These are phyloP conservation scores for Ogataea corticis DNA, from an alignment of 805 yeast genomes.

Conservation along the genomic window DNA sequence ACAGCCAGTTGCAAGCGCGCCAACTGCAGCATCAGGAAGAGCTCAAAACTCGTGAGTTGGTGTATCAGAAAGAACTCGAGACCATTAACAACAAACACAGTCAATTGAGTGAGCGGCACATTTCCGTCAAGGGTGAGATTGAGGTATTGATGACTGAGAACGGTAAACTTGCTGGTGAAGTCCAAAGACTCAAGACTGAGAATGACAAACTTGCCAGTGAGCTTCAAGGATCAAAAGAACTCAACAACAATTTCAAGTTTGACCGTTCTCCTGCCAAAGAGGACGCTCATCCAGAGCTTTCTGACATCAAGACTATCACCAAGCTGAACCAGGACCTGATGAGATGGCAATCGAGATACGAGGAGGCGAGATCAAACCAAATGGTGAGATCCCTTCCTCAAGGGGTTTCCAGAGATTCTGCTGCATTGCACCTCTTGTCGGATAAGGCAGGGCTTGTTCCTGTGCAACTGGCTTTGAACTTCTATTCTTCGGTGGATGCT, in stretches of 20 bases:
- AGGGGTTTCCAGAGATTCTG: constrained; percentile 7
- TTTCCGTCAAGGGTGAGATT: constrained; percentile 10
- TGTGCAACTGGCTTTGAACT: constrained; percentile 27
- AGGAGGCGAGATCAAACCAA: constrained; percentile 41
- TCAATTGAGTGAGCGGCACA: constrained; percentile 6
- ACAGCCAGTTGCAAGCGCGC: not conserved
- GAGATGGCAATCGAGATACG: constrained; percentile 53
- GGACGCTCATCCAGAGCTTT: constrained; percentile 5
- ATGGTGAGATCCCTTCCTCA: constrained; percentile 13
- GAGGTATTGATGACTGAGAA: constrained; percentile 14
- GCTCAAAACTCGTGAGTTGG: not conserved
- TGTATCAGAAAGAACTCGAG: constrained; percentile 3
- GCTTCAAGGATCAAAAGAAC: constrained; percentile 10
- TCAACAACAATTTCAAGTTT: constrained; percentile 6
- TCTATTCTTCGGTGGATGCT: constrained; percentile 51
- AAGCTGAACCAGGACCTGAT: constrained; percentile 27
- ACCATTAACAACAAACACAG: constrained; percentile 8
- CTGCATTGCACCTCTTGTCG: constrained; percentile 11
- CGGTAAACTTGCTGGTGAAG: constrained; percentile 10
- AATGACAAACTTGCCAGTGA: constrained; percentile 13
- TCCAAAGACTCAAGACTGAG: constrained; percentile 12
- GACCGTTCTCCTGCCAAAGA: constrained; percentile 8
- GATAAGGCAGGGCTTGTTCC: constrained; percentile 47
- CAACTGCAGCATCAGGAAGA: not conserved
- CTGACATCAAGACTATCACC: constrained; percentile 12